Evolutionary conservation across 2,329 filamentous ascomycete species (phyloP).

Genomic region (Thielaviopsis populi): DNA sequence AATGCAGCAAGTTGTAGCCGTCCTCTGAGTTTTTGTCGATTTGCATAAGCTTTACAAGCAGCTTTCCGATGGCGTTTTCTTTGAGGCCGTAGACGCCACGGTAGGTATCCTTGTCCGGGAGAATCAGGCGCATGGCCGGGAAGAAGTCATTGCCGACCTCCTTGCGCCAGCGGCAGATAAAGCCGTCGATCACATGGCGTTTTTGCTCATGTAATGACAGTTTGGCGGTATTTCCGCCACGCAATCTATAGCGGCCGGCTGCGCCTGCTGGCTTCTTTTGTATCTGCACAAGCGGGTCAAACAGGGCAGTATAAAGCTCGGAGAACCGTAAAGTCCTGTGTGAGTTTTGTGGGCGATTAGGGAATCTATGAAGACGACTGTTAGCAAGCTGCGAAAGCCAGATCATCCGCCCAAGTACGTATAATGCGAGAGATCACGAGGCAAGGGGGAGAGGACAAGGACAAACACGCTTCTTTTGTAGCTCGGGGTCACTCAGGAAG

Average conservation of each 20-base stretch:
- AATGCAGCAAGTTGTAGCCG: conserved; percentile 69
- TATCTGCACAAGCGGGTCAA: conserved; percentile 66
- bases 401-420: not conserved
- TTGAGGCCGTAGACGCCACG: conserved; percentile 88
- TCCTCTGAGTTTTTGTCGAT: conserved; percentile 86
- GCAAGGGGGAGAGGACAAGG: not conserved
- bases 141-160: conserved; percentile 89
- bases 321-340: conserved; percentile 69
- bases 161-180: conserved; percentile 72
- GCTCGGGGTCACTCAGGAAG: conserved; percentile 27
- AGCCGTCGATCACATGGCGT: conserved; percentile 66
- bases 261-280: conserved; percentile 57
- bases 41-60: conserved; percentile 83
- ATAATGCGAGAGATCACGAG: not conserved
- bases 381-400: conserved; percentile 18
- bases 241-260: conserved; percentile 24
- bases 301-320: conserved; percentile 59
- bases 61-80: conserved; percentile 75
- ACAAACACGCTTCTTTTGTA: conserved; percentile 30
- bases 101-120: conserved; percentile 86
- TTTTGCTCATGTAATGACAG: conserved; percentile 63
- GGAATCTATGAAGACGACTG: conserved; percentile 44
- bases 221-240: conserved; percentile 42
- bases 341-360: conserved; percentile 68
- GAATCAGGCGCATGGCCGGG: conserved; percentile 76